Evolutionary conservation across 2,329 filamentous ascomycete genomes (phyloP).

Genomic region (Lasiodiplodia gonubiensis): DNA sequence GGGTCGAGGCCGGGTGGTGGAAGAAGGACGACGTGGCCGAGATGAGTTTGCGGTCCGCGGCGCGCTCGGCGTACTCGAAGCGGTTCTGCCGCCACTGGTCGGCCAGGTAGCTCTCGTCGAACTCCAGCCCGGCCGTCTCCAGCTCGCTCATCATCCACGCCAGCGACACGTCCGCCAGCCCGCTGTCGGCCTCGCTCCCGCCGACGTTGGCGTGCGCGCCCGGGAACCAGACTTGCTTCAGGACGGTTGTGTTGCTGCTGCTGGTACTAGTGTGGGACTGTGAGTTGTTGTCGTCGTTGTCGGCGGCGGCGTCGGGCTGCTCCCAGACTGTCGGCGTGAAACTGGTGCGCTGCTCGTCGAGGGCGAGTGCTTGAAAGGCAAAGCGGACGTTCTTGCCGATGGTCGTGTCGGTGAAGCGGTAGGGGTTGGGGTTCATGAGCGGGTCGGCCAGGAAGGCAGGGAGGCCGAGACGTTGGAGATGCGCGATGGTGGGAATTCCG

Average conservation of each 20-base stretch:
- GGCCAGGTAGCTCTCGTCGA: constrained; percentile 52
- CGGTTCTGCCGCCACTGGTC: not conserved
- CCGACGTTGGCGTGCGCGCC: constrained; percentile 57
- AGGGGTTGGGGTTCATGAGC: constrained; percentile 27
- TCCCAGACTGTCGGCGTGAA: constrained; percentile 65
- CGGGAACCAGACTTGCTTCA: constrained; percentile 56
- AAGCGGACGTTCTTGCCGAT: constrained; percentile 57
- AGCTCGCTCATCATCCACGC: constrained; percentile 65
- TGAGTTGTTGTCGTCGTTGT: not conserved
- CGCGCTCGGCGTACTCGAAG: constrained; percentile 6
- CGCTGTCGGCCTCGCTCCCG: constrained; percentile 54
- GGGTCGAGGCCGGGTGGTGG: not conserved
- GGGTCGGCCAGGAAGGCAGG: constrained; percentile 41
- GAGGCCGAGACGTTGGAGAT: constrained; percentile 41
- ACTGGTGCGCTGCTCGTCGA: constrained; percentile 62
- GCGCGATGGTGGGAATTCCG: constrained; percentile 52
- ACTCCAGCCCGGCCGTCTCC: constrained; percentile 51
- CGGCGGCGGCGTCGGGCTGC: not conserved
- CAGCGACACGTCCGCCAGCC: constrained; percentile 58
- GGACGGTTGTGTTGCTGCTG: constrained; percentile 27
- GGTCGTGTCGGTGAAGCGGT: constrained; percentile 51
- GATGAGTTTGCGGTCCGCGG: no score
- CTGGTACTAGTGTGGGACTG: not conserved
- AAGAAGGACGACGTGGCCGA: not conserved
- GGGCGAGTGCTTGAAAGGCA: constrained; percentile 64